A percentile compares a stretch with the other conserved stretches of the same genome.
Conservation (phyloP, 805 yeast species). For the Wickerhamiella brachini region DNA sequence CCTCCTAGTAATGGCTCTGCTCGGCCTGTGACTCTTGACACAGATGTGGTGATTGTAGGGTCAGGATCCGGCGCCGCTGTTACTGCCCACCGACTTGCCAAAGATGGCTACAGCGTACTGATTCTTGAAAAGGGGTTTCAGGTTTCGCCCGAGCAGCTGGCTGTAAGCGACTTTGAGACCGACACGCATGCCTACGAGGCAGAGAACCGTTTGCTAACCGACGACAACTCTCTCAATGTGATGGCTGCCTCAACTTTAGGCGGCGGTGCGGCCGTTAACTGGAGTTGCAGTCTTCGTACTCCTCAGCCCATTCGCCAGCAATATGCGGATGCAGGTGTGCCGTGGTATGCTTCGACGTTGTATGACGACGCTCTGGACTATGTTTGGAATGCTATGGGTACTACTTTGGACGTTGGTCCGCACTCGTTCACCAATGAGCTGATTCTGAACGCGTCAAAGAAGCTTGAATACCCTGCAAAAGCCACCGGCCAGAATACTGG, state of each 20-base stretch:
- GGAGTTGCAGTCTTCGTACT: slow-evolving; percentile 40
- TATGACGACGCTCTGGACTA: slow-evolving; percentile 34
- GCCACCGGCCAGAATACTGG: slow-evolving; percentile 35
- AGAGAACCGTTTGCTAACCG: slow-evolving; percentile 27
- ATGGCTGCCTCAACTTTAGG: slow-evolving; percentile 44
- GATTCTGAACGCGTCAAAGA: slow-evolving; percentile 31
- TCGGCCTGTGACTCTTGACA: slow-evolving; percentile 2
- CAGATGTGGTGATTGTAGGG: slow-evolving; percentile 36
- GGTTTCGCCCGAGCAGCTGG: slow-evolving; percentile 26
- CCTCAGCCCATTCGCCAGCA: slow-evolving; percentile 38
- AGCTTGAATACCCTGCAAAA: slow-evolving; percentile 32
- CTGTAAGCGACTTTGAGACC: slow-evolving; percentile 29
- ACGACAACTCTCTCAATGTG: slow-evolving; percentile 26
- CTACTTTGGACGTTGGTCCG: slow-evolving; percentile 25
- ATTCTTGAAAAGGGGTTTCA: slow-evolving; percentile 41
- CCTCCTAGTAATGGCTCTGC: slow-evolving; percentile 2
- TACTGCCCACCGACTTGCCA: slow-evolving; percentile 33
- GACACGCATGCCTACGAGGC: slow-evolving; percentile 28
- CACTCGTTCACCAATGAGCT: slow-evolving; percentile 35
- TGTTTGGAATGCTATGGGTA: slow-evolving; percentile 38
- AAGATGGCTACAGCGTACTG: slow-evolving; percentile 31
- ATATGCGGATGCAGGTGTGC: slow-evolving; percentile 36
- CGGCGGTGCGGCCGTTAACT: slow-evolving; percentile 45
- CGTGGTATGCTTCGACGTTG: slow-evolving; percentile 31
- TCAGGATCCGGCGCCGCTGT: slow-evolving; percentile 45